These are phyloP conservation scores for Cercospora canescens DNA, from an alignment of 2,329 filamentous ascomycete species.

Conservation along the genomic window DNA sequence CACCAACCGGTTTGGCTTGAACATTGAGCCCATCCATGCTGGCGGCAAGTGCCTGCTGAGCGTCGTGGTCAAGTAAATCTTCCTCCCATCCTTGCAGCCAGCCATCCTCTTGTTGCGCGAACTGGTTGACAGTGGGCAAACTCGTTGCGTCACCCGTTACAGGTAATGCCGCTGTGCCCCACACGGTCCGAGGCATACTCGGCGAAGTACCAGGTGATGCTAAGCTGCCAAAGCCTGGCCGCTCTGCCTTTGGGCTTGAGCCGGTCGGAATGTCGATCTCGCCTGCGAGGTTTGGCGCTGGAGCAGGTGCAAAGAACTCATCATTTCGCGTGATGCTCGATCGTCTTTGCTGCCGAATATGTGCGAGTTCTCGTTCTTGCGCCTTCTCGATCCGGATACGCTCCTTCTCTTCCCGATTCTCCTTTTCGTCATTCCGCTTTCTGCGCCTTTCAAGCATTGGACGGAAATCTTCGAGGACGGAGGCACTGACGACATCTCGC, in stretches of 20 bases:
- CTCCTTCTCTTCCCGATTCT: conserved; percentile 82
- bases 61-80: conserved; percentile 68
- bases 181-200: conserved; percentile 75
- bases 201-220: conserved; percentile 82
- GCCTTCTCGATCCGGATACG: conserved; percentile 77
- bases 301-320: conserved; percentile 32
- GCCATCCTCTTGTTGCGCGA: conserved; percentile 65
- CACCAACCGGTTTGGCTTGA: conserved; percentile 46
- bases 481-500: conserved; percentile 80
- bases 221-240: conserved; percentile 65
- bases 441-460: conserved; percentile 74
- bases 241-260: conserved; percentile 56
- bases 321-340: conserved; percentile 52
- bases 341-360: conserved; percentile 61
- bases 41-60: conserved; percentile 35
- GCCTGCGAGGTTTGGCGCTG: conserved; percentile 31
- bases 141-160: conserved; percentile 55
- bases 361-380: conserved; percentile 69
- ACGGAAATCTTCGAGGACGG: conserved; percentile 74
- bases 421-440: conserved; percentile 79
- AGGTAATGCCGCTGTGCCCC: conserved; percentile 76
- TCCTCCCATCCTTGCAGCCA: conserved; percentile 86
- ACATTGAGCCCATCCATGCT: conserved; percentile 22
- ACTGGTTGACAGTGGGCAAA: conserved; percentile 40
- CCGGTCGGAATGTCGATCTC: conserved; percentile 27